A percentile compares a stretch with the other conserved stretches of the same genome.
Conservation (phyloP, 1,284 basidiomycete species). For the Ceratobasidium sp. region DNA sequence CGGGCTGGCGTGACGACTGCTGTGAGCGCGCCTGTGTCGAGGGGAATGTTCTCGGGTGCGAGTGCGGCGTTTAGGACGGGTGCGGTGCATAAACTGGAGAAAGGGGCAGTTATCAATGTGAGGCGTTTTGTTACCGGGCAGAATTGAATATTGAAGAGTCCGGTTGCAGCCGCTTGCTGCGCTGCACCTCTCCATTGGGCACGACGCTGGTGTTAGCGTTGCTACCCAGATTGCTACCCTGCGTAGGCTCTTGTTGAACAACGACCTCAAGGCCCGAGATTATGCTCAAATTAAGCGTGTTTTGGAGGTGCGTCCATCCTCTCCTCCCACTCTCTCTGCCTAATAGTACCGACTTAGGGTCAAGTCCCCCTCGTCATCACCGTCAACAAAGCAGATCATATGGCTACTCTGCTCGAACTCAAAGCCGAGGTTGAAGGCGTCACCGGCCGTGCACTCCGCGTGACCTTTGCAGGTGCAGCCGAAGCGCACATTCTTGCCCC, state of each 20-base stretch:
- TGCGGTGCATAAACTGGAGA: conserved; percentile 70
- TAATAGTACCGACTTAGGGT: conserved; percentile 54
- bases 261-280: conserved; percentile 53
- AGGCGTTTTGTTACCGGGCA: conserved; percentile 41
- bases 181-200: conserved; percentile 72
- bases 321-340: conserved; percentile 20
- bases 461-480: conserved; percentile 72
- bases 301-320: conserved; percentile 23
- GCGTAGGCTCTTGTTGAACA: conserved; percentile 65
- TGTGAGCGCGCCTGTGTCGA: conserved; percentile 55
- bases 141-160: not conserved
- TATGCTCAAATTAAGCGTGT: conserved; percentile 51
- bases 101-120: conserved; percentile 73
- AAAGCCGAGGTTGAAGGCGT: conserved; percentile 74
- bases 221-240: conserved; percentile 78
- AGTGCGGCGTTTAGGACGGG: conserved; percentile 73
- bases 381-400: conserved; percentile 76
- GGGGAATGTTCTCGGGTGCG: conserved; percentile 68
- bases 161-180: conserved; percentile 60
- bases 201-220: conserved; percentile 63
- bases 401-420: conserved; percentile 76
- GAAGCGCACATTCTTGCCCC: conserved; percentile 81
- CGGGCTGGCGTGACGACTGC: conserved; percentile 70
- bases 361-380: conserved; percentile 74
- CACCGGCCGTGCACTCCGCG: conserved; percentile 58